These are phyloP conservation scores for Venturia effusa DNA, from an alignment of 2,329 filamentous ascomycete genomes.

Conservation along the genomic window DNA sequence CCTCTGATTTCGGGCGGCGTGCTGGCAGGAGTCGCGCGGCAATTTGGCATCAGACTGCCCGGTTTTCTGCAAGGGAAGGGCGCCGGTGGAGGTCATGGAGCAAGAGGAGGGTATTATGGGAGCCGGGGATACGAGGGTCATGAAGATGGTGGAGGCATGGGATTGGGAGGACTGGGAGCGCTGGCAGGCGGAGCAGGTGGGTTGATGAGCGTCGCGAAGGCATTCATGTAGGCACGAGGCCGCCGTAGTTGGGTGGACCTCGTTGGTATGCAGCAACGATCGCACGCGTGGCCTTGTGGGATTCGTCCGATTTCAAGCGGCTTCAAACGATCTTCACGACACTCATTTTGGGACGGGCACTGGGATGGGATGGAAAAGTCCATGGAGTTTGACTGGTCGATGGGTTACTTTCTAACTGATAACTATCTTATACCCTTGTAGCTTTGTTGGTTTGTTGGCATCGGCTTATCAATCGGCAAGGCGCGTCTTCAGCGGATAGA, in stretches of 20 bases:
- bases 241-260: background rate
- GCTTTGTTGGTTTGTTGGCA: background rate
- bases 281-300: background rate
- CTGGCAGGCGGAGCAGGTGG: constrained; percentile 29
- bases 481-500: background rate
- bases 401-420: background rate
- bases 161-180: constrained; percentile 19
- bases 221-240: constrained; percentile 29
- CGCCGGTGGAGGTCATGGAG: constrained; percentile 19
- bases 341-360: background rate
- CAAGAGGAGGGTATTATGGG: constrained; percentile 32
- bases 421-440: background rate
- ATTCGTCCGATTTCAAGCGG: background rate
- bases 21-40: constrained; percentile 62
- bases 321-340: background rate
- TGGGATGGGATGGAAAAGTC: background rate
- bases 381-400: background rate
- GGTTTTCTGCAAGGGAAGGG: constrained; percentile 37
- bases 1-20: constrained; percentile 78
- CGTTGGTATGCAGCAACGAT: background rate
- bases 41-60: constrained; percentile 71
- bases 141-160: constrained; percentile 19
- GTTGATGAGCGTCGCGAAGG: constrained; percentile 39
- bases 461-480: background rate
- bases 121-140: constrained; percentile 30